Base-by-base conservation (phyloP, 306 rosid genomes). In the Lathyrus tuberosus region DNA sequence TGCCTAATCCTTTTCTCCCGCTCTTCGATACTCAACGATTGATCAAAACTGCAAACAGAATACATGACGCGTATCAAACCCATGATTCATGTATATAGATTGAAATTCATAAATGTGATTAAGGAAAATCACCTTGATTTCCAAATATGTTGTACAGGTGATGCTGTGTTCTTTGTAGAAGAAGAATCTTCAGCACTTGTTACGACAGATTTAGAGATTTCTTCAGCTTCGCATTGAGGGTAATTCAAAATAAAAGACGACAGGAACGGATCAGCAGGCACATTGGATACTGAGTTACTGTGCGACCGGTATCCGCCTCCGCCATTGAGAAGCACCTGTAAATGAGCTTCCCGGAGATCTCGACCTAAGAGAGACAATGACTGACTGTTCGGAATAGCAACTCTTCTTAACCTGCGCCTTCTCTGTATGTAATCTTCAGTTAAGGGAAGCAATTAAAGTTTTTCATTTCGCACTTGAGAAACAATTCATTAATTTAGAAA, bases 321-420 rank as follows among this genome's bases (percentile, higher is more conserved):
- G 11, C 86, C 81, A 13, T 91, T 90, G n/a, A 91, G 82, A 78
- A 95, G 97, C 69, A 78, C 91, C 85, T 95, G 99, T 33, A 95
- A 81, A 89, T 95, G 96, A 71, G 99, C 95, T 84, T 95, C 99
- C 5, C 97, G 96, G 76, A 95, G 89, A 82, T 95, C 99, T 67
- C 99, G 89, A 35, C 97, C 88, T 74, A 91, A 82, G 17, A 95
- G 76, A 5, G 86, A 82, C 63, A 82, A 53, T 6, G 86, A 69
- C 72, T 82, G 97, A 74, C 91, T 86, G 84, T 80, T 91, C 13
- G 99, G 99, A 73, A 89, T 67, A 15, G 92, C 91, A 60, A 91
- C 96, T 78, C 85, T 95, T 3, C 95, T 87, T 70, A 89, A 80
- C 76, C 96, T 89, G 77, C 91, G 90, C 42, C 91, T 84, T 80